These are phyloP conservation scores for Glycine latifolia DNA, from an alignment of 306 rosid species.

Conservation along the genomic window DNA sequence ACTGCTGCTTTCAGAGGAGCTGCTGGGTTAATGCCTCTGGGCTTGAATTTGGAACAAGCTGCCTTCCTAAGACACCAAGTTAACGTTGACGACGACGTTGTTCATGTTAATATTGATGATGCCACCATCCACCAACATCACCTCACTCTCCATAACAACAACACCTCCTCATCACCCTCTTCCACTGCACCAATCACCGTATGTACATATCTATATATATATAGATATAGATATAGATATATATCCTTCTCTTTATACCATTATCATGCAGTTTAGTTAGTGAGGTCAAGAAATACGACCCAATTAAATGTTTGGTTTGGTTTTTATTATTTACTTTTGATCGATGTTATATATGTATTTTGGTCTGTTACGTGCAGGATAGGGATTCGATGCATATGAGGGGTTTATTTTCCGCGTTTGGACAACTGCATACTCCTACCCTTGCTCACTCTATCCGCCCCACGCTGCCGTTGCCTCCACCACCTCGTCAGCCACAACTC, in stretches of 20 bases:
- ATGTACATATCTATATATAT: too few relatives aligned
- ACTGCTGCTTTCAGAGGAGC: neutral
- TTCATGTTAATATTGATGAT: too few relatives aligned
- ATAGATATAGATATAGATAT: too few relatives aligned
- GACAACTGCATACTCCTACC: constrained; percentile 54
- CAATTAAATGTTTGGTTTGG: too few relatives aligned
- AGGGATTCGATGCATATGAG: constrained; percentile 71
- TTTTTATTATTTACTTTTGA: too few relatives aligned
- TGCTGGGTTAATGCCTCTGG: constrained; percentile 64
- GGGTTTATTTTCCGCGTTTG: constrained; percentile 74
- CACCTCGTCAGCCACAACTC: constrained; percentile 60
- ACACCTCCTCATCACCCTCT: constrained; percentile 43
- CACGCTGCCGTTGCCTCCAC: constrained; percentile 62
- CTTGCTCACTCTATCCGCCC: constrained; percentile 66
- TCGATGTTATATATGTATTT: too few relatives aligned
- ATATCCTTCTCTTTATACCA: too few relatives aligned
- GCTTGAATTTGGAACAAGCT: constrained; percentile 79
- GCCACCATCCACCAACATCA: neutral
- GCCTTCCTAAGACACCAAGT: constrained; percentile 59
- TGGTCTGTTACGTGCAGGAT: constrained; percentile 51
- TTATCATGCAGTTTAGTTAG: too few relatives aligned
- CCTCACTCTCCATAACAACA: constrained; percentile 9
- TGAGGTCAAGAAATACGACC: too few relatives aligned
- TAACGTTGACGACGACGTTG: constrained; percentile 44
- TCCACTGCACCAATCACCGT: constrained; percentile 56